Evolutionary conservation across 768 basidiomycete species (phyloP), one percentile per base, ranked within the genome.

Genomic region (Lactifluus subvellereus): DNA sequence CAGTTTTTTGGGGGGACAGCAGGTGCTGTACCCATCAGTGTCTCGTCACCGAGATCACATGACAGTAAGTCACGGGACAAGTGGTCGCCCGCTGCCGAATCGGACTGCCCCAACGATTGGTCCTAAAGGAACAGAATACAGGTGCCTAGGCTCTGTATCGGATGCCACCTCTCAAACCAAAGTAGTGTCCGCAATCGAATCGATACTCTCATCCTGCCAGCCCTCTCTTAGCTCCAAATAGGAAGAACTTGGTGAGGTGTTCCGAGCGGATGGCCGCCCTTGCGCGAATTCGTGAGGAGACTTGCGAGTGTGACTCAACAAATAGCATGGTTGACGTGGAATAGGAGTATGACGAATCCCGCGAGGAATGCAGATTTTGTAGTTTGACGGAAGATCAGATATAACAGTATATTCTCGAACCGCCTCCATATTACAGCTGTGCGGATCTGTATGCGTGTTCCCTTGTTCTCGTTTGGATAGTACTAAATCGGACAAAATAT

Each of bases 201-300:
- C 2, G 22, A 22, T 89, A 42, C 22, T 22, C 22, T 22, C 22
- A 22, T 22, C 22, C 22, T 22, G 22, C 22, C 22, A 22, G 22
- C 22, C n/a, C 22, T 2, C 22, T 22, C 22, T 22, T 22, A 22
- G 22, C 80, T 88, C 45, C 74, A 2, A 22, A 27, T 27, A 62
- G 35, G 76, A 75, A 35, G 78, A 74, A 32, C 75, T 90, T 10
- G 88, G 88, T 0, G 38, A 72, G 76, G 55, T 78, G 74, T 9
- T 75, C 82, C 54, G 85, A 84, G 43, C 87, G 89, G 71, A 72
- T 90, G 42, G 76, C 80, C 13, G 88, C 88, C 2, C 74, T 89
- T 18, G 80, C 78, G 9, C 77, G 80, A 59, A 72, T 90, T 64
- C 81, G 80, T 42, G 85, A 86, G 59, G 84, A 82, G 62, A 89